Base-by-base conservation (phyloP, 805 yeast genomes). In the Candida boidinii region DNA sequence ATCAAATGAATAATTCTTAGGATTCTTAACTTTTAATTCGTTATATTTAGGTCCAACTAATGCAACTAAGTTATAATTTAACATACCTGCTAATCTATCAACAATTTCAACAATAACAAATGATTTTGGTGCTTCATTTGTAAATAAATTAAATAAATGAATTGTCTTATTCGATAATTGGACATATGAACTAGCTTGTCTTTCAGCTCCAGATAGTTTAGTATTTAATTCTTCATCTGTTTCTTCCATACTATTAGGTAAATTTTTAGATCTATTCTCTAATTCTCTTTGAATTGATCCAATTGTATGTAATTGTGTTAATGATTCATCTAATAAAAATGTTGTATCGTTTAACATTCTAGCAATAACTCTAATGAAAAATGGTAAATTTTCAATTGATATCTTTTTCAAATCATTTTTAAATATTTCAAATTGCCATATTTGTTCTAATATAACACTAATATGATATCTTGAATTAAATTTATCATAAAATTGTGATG, bases 311-410 rank as follows among this genome's bases (percentile, higher is more conserved):
- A 92, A 65, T 50, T 83, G 84, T 35, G 80, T 73, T 41, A 92
- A 69, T 1, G 96, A 80, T 57, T 92, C 98, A 56, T 92, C 97
- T 39, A 92, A 63, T 42, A 92, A 63, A 49, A 78, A 92, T 0
- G 98, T 92, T 11, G 94, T 79, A 56, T 92, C 98, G 56, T 92
- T 92, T 50, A 92, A 66, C 84, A 92, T 79, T 54, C 96, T 70
- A 1, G 98, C 98, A 37, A 90, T 83, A 51, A 92, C 87, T 48
- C 94, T 69, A 31, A 90, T 81, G 53, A 92, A 92, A 47, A 92
- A 90, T 38, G 83, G 87, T 22, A 80, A 79, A 44, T 83, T 75
- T 29, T 71, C 58, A 20, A 62, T 64, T 16, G 94, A 73, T 50
- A 83, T 88, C 34, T 65, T 56, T 29, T 71, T 73, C 47, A 92